A percentile compares a stretch with the other conserved stretches of the same genome.
phyloP scores from a whole-genome alignment of 1,284 basidiomycete genomes.

The Sporisorium iseilematis-ciliati region DNA sequence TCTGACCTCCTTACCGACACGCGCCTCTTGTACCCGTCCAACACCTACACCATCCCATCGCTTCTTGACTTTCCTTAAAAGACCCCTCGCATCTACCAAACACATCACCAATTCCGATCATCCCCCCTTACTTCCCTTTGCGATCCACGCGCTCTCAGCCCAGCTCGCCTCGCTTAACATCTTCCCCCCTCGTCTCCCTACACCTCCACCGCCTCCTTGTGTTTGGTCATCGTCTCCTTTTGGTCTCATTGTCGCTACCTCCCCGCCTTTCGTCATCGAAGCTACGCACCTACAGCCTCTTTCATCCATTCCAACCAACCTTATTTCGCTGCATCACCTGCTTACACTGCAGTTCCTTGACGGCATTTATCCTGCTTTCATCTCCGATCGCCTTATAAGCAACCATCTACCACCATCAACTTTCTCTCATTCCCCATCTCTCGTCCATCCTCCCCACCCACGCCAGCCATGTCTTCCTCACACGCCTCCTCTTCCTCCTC shows the following conservation, averaged over 20 bases:
- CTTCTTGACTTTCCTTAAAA: slow-evolving; percentile 35
- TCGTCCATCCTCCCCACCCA: slow-evolving; percentile 3
- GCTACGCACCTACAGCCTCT: background rate
- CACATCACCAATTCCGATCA: slow-evolving; percentile 45
- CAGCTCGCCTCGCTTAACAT: slow-evolving; percentile 34
- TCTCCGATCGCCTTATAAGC: slow-evolving; percentile 41
- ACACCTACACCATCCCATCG: slow-evolving; percentile 24
- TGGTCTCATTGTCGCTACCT: background rate
- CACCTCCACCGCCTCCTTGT: slow-evolving; percentile 25
- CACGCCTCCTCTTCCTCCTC: slow-evolving; percentile 50
- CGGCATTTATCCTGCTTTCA: slow-evolving; percentile 32
- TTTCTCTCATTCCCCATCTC: slow-evolving; percentile 7
- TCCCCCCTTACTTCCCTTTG: slow-evolving; percentile 40
- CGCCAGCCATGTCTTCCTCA: slow-evolving; percentile 41
- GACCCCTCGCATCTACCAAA: slow-evolving; percentile 50
- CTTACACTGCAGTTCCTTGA: slow-evolving; percentile 21
- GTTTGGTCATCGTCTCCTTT: slow-evolving; percentile 24
- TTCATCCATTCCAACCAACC: slow-evolving; percentile 11
- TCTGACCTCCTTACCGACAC: slow-evolving; percentile 37
- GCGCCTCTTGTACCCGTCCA: slow-evolving; percentile 35
- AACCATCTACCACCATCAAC: slow-evolving; percentile 3
- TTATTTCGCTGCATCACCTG: slow-evolving; percentile 33
- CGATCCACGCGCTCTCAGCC: slow-evolving; percentile 37
- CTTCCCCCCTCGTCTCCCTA: slow-evolving; percentile 2
- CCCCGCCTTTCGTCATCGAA: slow-evolving; percentile 2